Conservation (phyloP, 2,329 filamentous ascomycete species). For the Diaporthe vexans region DNA sequence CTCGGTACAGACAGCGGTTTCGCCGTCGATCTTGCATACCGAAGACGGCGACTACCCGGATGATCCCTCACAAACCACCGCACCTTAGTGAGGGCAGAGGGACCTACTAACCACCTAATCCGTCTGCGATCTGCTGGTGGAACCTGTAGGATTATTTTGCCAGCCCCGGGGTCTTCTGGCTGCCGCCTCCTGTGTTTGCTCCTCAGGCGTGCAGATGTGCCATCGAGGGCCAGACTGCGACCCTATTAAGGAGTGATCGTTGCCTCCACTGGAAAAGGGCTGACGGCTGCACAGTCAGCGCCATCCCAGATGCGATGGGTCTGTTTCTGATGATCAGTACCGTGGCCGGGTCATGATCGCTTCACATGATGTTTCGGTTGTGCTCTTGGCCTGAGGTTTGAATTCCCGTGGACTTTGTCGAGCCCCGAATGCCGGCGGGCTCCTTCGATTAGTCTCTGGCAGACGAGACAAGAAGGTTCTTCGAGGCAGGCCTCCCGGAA, state of each 20-base stretch:
- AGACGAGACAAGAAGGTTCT: background rate
- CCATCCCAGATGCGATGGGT: conserved; percentile 11
- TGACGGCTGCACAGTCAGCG: conserved; percentile 26
- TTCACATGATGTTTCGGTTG: conserved; percentile 29
- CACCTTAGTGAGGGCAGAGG: background rate
- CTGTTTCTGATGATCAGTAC: conserved; percentile 20
- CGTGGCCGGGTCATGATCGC: conserved; percentile 1
- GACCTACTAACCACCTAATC: background rate
- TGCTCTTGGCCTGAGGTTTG: background rate
- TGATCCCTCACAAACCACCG: conserved; percentile 19
- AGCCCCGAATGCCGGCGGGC: conserved; percentile 17
- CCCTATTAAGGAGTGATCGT: background rate
- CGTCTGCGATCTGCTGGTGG: conserved; percentile 14
- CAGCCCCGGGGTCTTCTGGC: background rate
- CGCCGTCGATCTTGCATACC: conserved; percentile 7
- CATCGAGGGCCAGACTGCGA: conserved; percentile 1
- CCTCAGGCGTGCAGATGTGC: background rate
- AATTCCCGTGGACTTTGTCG: conserved; percentile 20
- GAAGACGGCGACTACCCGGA: conserved; percentile 7
- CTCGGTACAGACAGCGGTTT: conserved; percentile 14
- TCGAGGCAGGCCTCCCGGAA: conserved; percentile 1
- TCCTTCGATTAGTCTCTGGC: background rate
- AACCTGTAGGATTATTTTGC: background rate
- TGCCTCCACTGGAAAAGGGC: conserved; percentile 16
- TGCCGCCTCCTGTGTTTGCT: background rate